These are phyloP conservation scores for Daphne laureola DNA, from an alignment of 441 rosid genomes.

Conservation along the genomic window DNA sequence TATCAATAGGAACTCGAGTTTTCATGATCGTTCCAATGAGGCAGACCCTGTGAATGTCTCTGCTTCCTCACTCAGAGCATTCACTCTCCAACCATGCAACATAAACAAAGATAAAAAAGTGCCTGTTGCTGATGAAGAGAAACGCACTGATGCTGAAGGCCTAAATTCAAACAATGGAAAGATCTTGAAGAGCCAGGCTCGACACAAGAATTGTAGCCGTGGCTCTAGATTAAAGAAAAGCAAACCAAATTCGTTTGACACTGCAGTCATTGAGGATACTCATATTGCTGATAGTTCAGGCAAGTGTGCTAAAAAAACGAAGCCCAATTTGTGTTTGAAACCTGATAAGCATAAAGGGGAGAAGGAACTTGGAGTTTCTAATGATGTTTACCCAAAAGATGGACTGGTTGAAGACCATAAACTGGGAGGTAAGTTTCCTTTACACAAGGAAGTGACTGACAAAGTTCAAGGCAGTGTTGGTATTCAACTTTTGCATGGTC, in stretches of 20 bases:
- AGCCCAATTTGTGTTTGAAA: constrained; percentile 18
- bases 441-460: constrained; percentile 11
- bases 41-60: constrained; percentile 14
- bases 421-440: constrained; percentile 9
- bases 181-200: constrained; percentile 12
- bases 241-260: constrained; percentile 14
- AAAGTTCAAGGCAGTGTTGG: constrained; percentile 14
- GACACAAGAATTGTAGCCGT: constrained; percentile 6
- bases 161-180: constrained; percentile 18
- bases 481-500: constrained; percentile 15
- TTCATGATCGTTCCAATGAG: constrained; percentile 10
- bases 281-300: constrained; percentile 15
- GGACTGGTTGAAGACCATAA: constrained; percentile 18
- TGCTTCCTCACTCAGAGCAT: constrained; percentile 16
- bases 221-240: constrained; percentile 22
- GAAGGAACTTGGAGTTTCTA: constrained; percentile 25
- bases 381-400: constrained; percentile 19
- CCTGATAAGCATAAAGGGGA: constrained; percentile 14
- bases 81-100: constrained; percentile 12
- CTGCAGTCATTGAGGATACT: constrained; percentile 6
- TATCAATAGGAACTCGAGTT: constrained; percentile 11
- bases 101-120: constrained; percentile 7
- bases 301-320: constrained; percentile 22
- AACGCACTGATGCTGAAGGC: constrained; percentile 10
- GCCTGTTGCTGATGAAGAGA: constrained; percentile 10